Evolutionary conservation across 805 yeast genomes (phyloP), one percentile per base, ranked within the genome.

Genomic region (Candida pseudoglaebosa): DNA sequence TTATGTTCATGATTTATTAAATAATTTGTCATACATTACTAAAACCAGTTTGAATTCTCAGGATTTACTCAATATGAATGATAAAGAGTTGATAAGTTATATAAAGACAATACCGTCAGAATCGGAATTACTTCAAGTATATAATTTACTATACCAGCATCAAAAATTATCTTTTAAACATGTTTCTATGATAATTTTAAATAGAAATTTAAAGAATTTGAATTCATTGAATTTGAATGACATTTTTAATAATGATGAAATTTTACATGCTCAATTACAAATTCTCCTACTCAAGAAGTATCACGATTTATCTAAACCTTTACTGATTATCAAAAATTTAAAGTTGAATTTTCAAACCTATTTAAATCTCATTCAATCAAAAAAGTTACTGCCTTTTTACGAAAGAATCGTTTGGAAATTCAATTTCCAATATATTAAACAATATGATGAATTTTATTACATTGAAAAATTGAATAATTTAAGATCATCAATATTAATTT

Each of bases 331-430:
- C 10, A 54, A 53, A 37, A 51, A 56, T 35, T 46, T 67, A 28
- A 57, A 57, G 40, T 43, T 41, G n/a, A 52, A 57, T 41, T 62
- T 63, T 29, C 46, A 42, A n/a, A 40, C 38, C 21, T 65, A 60
- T 36, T 41, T 48, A 14, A 62, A 64, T 1, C 41, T 50, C 18
- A 58, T 67, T 13, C 16, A 43, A 18, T 37, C 40, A 1, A 39
- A 45, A 9, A 37, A 46, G 28, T 48, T 67, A 12, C 41, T 59
- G 17, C 63, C 67, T 10, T 65, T 64, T 36, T 66, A 65, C 48
- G 72, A 67, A 45, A 42, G 72, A 18, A 61, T 66, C 1, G 53
- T 65, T 9, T 67, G 73, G 73, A 62, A 62, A 41, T 67, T 62
- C 44, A 54, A 61, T 41, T 63, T 64, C 39, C 68, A 65, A 30